Evolutionary conservation across 2,329 filamentous ascomycete species (phyloP).

Genomic region (Colletotrichum brevisporum): DNA sequence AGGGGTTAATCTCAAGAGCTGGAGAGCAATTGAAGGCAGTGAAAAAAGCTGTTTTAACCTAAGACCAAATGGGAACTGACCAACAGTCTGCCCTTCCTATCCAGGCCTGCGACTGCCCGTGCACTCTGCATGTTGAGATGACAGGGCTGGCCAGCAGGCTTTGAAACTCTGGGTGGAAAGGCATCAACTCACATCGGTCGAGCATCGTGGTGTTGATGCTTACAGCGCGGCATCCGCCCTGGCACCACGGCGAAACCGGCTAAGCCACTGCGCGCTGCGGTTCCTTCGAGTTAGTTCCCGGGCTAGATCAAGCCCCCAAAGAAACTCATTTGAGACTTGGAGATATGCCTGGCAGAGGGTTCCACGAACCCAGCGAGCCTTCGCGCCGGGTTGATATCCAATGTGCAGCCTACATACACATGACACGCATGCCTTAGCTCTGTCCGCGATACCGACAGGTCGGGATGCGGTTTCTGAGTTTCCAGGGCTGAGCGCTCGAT

Average conservation of each 20-base stretch:
- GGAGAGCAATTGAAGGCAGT: too few relatives aligned
- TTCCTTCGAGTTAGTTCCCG: conserved; percentile 9
- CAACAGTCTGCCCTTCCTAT: neutral
- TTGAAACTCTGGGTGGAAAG: conserved; percentile 14
- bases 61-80: neutral
- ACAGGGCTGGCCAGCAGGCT: conserved; percentile 1
- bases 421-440: too few relatives aligned
- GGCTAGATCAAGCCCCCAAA: too few relatives aligned
- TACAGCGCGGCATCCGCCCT: too few relatives aligned
- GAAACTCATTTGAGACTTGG: neutral
- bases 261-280: conserved; percentile 5
- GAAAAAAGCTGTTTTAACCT: too few relatives aligned
- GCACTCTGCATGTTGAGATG: conserved; percentile 15
- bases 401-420: neutral
- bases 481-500: neutral
- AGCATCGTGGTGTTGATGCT: too few relatives aligned
- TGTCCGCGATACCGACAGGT: neutral
- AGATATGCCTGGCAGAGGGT: neutral
- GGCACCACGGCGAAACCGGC: neutral
- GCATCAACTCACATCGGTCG: neutral
- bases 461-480: neutral
- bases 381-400: too few relatives aligned
- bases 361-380: conserved; percentile 7
- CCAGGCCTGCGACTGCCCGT: neutral
- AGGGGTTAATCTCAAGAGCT: neutral